Evolutionary conservation across 768 basidiomycete genomes (phyloP), one percentile per base, ranked within the genome.

Genomic region (Tylopilus vinaceipallidus): DNA sequence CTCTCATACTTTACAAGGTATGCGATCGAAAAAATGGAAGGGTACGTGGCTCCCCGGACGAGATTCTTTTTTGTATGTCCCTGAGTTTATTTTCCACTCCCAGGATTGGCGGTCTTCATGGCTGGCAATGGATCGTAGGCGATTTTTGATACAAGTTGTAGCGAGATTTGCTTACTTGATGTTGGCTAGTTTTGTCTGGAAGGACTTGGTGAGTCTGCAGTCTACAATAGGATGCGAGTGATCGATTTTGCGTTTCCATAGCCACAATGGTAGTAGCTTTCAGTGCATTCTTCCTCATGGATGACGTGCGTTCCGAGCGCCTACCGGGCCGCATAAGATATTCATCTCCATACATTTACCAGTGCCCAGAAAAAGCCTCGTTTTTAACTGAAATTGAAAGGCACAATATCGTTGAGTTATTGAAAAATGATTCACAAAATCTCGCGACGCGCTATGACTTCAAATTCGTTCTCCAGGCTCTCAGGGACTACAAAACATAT

Each of bases 321-420:
- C 33, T 19, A 6, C 17, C 17, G 11, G 57, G 22, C 41, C 53
- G n/a, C 6, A 24, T 56, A 20, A 39, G 35, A 24, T 41, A 12
- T 45, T 49, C 8, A 58, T 33, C 23, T 16, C 24, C 2, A 16
- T 40, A 13, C 22, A n/a, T n/a, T n/a, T n/a, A n/a, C 2, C 49
- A 79, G 77, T 82, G 78, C 61, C 80, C 82, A 23, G 75, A 77
- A 53, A 84, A 81, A 2, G 82, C 82, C 12, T 71, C 65, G 20
- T 84, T 83, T 66, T 63, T 83, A 48, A 75, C 71, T 12, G 68
- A 71, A 8, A 48, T 55, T 2, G 82, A 84, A 56, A 73, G 71
- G 39, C 55, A 44, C 36, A 57, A 64, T 41, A 63, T 81, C 7
- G 49, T 73, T 12, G 40, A 2, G n/a, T 36, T 46, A 13, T 59